Evolutionary conservation across 176 grass and related monocot species (phyloP), one percentile per base, ranked within the genome.

Genomic region (Alloteropsis semialata): DNA sequence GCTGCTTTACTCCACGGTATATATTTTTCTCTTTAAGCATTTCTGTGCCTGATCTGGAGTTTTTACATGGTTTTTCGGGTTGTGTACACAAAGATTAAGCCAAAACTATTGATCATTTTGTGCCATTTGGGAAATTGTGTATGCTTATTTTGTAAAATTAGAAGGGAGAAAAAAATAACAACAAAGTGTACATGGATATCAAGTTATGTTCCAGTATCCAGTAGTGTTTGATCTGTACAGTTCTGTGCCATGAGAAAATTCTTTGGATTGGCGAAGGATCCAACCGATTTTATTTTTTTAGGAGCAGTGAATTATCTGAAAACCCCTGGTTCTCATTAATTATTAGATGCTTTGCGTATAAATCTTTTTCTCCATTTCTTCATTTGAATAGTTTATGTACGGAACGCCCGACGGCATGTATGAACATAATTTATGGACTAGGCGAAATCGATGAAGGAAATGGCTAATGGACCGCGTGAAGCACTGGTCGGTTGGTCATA

Each of bases 1-100:
- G 27, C 69, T 78, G 75, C 22, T 42, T 39, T 11, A 21, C 38
- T 77, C 63, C 29, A 18, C 54, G 30, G 36, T 61, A 61, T 30
- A 61, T 61, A 61, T 17, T 42, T 74, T 65, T 68, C 41, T 70
- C 11, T 64, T 18, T 42, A 62, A 81, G 44, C 82, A 24, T 66
- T 81, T 58, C 3, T 78, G 74, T 81, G 82, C 72, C 82, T 87
- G 65, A 82, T 88, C 55, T 84, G 71, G 27, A 53, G 13, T 81
- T 77, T 65, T 72, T 53, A 18, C 5, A 12, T 62, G 14, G 6
- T 76, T 42, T 54, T 11, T 65, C 42, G 34, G 58, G 25, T 17
- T 36, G 43, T 88, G 43, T 59, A 68, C 56, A 73, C 29, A 57
- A 57, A 74, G 19, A 81, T 33, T 32, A 87, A 53, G 55, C 33